These are phyloP conservation scores for Trichothecium sympodiale DNA, from an alignment of 2,329 filamentous ascomycete species.

Conservation along the genomic window DNA sequence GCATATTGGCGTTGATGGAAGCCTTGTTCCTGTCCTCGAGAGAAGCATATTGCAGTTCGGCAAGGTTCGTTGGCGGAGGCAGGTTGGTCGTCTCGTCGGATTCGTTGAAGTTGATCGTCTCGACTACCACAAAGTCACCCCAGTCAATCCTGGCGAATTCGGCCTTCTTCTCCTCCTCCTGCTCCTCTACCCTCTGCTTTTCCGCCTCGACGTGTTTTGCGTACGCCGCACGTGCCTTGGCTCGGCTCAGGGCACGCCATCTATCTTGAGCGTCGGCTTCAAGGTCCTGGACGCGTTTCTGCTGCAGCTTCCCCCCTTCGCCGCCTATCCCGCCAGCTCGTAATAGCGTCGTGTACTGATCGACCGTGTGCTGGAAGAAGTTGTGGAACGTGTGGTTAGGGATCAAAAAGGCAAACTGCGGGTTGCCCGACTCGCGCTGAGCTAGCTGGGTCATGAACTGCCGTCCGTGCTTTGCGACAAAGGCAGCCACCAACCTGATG, in stretches of 20 bases:
- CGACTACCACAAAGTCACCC: conserved; percentile 94
- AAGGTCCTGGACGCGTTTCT: conserved; percentile 62
- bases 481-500: conserved; percentile 70
- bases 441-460: conserved; percentile 84
- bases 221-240: conserved; percentile 81
- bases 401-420: conserved; percentile 90
- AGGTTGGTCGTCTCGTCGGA: conserved; percentile 77
- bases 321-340: conserved; percentile 57
- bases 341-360: conserved; percentile 81
- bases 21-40: conserved; percentile 90
- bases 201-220: conserved; percentile 73
- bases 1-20: conserved; percentile 68
- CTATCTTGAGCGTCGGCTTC: conserved; percentile 68
- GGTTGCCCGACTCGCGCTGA: conserved; percentile 81
- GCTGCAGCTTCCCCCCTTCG: conserved; percentile 54
- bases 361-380: conserved; percentile 84
- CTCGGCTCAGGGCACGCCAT: conserved; percentile 67
- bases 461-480: conserved; percentile 85
- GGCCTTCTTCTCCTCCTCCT: conserved; percentile 68
- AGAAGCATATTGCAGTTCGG: conserved; percentile 87
- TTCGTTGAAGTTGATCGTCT: conserved; percentile 87
- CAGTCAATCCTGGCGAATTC: conserved; percentile 85
- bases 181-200: conserved; percentile 80
- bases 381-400: conserved; percentile 94
- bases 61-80: conserved; percentile 77